Conservation (phyloP, 2,329 filamentous ascomycete genomes). For the Colletotrichum chlorophyti region DNA sequence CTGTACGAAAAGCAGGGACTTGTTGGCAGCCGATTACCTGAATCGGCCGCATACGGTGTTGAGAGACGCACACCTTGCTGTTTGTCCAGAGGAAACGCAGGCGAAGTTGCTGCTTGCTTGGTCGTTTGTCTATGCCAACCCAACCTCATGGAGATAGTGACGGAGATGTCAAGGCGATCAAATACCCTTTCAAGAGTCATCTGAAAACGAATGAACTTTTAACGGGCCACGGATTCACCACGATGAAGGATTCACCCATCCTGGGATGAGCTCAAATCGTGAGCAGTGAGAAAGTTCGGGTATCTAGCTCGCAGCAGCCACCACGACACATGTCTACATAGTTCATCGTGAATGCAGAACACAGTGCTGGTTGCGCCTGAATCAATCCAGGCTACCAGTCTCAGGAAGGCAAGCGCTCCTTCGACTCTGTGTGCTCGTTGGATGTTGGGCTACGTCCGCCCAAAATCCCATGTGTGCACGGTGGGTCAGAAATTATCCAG, state of each 20-base stretch:
- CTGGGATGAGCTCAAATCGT: too few species aligned
- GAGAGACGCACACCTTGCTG: too few species aligned
- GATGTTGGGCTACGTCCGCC: neutral
- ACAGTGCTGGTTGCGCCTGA: constrained; percentile 8
- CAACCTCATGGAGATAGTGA: too few species aligned
- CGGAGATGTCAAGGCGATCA: neutral
- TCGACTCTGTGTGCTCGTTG: constrained; percentile 1
- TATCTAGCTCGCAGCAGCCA: constrained; percentile 1
- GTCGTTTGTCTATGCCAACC: too few species aligned
- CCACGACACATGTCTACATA: neutral
- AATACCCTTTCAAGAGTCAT: neutral
- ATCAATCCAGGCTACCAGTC: constrained; percentile 5
- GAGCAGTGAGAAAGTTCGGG: neutral
- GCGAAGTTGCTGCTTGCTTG: too few species aligned
- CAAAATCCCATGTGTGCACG: too few species aligned
- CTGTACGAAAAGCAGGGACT: neutral
- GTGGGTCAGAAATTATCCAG: neutral
- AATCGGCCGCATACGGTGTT: constrained; percentile 1
- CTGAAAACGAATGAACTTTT: neutral
- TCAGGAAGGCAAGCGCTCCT: neutral
- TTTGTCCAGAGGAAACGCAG: too few species aligned
- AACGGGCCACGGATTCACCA: neutral
- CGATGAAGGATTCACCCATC: neutral
- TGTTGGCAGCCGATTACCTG: neutral
- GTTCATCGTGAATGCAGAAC: neutral